Evolutionary conservation across 306 rosid species (phyloP).

Genomic region (Cucumis cinereus): DNA sequence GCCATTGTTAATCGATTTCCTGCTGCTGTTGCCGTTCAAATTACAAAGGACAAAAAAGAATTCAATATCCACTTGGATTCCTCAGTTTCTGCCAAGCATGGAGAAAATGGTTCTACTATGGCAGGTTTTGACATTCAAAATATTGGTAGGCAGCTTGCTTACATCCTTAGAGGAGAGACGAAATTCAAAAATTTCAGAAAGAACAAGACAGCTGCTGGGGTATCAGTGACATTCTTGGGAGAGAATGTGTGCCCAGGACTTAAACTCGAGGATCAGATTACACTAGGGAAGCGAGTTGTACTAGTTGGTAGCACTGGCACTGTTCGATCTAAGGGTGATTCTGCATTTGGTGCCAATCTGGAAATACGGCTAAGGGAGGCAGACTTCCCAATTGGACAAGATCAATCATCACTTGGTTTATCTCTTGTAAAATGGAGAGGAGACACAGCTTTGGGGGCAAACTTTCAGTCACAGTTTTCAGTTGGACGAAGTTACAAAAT

Average conservation of each 20-base stretch:
- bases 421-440: slow-evolving; percentile 95
- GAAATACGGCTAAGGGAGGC: slow-evolving; percentile 93
- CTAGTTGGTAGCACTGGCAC: slow-evolving; percentile 81
- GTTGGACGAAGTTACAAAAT: slow-evolving; percentile 79
- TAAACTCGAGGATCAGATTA: slow-evolving; percentile 82
- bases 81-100: slow-evolving; percentile 73
- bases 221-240: slow-evolving; percentile 78
- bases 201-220: slow-evolving; percentile 79
- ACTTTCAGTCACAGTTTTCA: slow-evolving; percentile 78
- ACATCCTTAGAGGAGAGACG: slow-evolving; percentile 57
- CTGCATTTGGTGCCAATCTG: slow-evolving; percentile 84
- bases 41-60: slow-evolving; percentile 94
- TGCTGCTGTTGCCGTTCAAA: slow-evolving; percentile 62
- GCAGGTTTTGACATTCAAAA: slow-evolving; percentile 96
- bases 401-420: slow-evolving; percentile 75
- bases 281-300: slow-evolving; percentile 73
- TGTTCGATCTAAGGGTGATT: slow-evolving; percentile 63
- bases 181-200: slow-evolving; percentile 62
- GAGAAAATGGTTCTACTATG: slow-evolving; percentile 80
- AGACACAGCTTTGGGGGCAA: slow-evolving; percentile 74
- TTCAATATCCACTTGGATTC: slow-evolving; percentile 93
- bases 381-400: slow-evolving; percentile 94
- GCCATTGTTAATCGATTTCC: slow-evolving; percentile 67
- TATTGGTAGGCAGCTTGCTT: slow-evolving; percentile 47
- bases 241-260: slow-evolving; percentile 82